Evolutionary conservation across 2,329 filamentous ascomycete genomes (phyloP).

Genomic region (Nigrospora sphaerica): DNA sequence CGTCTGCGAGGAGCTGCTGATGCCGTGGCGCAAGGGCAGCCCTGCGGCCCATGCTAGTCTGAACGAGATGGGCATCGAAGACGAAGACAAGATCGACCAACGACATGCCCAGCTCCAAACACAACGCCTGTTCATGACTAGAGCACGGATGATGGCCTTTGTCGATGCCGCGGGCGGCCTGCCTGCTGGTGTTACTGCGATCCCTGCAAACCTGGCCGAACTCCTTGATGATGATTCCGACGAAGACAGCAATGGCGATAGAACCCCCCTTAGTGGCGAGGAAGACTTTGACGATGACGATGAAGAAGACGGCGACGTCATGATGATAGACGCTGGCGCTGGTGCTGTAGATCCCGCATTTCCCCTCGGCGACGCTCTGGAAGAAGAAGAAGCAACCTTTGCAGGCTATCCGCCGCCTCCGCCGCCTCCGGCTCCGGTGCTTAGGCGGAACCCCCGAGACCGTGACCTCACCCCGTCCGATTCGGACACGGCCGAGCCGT

Average conservation of each 20-base stretch:
- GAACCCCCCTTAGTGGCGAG: conserved; percentile 23
- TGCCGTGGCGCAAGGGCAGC: conserved; percentile 81
- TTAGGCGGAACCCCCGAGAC: conserved; percentile 39
- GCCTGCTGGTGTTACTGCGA: not conserved
- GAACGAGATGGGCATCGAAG: conserved; percentile 72
- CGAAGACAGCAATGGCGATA: conserved; percentile 30
- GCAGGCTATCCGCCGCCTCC: conserved; percentile 65
- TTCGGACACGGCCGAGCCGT: conserved; percentile 63
- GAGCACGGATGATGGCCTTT: conserved; percentile 13
- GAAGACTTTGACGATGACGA: conserved; percentile 70
- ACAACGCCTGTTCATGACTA: conserved; percentile 25
- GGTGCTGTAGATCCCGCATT: conserved; percentile 22
- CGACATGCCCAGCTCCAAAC: conserved; percentile 23
- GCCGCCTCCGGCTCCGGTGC: conserved; percentile 51
- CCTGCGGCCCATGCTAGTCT: conserved; percentile 71
- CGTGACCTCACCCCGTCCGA: conserved; percentile 63
- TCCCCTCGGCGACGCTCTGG: conserved; percentile 44
- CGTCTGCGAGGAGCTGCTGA: conserved; percentile 87
- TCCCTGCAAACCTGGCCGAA: not conserved
- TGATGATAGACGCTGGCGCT: conserved; percentile 47
- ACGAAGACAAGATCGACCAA: conserved; percentile 62
- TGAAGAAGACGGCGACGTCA: conserved; percentile 51
- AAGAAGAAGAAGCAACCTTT: conserved; percentile 70
- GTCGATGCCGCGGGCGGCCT: conserved; percentile 2
- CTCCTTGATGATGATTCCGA: conserved; percentile 25